phyloP scores from a whole-genome alignment of 768 basidiomycete genomes.

The Mycena leptocephala region DNA sequence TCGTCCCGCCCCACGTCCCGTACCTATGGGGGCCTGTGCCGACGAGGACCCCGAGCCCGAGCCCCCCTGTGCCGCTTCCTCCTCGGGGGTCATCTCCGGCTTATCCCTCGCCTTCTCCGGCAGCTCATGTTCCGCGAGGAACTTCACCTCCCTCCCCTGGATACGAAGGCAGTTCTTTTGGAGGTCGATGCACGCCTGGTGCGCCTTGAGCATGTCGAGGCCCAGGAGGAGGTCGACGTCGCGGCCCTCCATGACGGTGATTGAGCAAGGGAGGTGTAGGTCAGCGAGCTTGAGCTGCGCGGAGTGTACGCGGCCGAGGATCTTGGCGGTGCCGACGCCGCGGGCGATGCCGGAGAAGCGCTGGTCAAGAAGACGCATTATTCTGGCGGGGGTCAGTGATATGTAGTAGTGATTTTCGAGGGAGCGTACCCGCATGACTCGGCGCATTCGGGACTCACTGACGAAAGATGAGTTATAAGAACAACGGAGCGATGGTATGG shows the following conservation, averaged over 20 bases:
- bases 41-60: slow-evolving; percentile 19
- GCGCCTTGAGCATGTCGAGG: slow-evolving; percentile 99
- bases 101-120: slow-evolving; percentile 81
- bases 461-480: neutral
- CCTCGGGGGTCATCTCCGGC: slow-evolving; percentile 33
- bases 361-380: slow-evolving; percentile 94
- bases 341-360: slow-evolving; percentile 92
- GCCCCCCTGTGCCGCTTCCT: slow-evolving; percentile 26
- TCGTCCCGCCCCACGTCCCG: neutral
- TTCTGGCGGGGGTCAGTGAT: slow-evolving; percentile 55
- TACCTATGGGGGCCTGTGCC: too few species aligned
- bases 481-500: slow-evolving; percentile 47
- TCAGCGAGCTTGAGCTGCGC: slow-evolving; percentile 93
- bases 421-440: slow-evolving; percentile 78
- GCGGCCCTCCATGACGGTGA: slow-evolving; percentile 96
- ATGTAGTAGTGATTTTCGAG: neutral
- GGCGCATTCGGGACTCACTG: slow-evolving; percentile 94
- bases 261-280: slow-evolving; percentile 89
- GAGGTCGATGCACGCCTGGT: slow-evolving; percentile 97
- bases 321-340: slow-evolving; percentile 95
- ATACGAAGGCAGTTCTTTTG: slow-evolving; percentile 93
- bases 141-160: slow-evolving; percentile 89
- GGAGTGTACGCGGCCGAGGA: slow-evolving; percentile 94
- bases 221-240: slow-evolving; percentile 97
- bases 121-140: slow-evolving; percentile 95